Percentiles rank a stretch among this genome's conserved stretches.
These are phyloP conservation scores for Rhodotorula diobovata DNA, from an alignment of 768 basidiomycete genomes.

Conservation along the genomic window DNA sequence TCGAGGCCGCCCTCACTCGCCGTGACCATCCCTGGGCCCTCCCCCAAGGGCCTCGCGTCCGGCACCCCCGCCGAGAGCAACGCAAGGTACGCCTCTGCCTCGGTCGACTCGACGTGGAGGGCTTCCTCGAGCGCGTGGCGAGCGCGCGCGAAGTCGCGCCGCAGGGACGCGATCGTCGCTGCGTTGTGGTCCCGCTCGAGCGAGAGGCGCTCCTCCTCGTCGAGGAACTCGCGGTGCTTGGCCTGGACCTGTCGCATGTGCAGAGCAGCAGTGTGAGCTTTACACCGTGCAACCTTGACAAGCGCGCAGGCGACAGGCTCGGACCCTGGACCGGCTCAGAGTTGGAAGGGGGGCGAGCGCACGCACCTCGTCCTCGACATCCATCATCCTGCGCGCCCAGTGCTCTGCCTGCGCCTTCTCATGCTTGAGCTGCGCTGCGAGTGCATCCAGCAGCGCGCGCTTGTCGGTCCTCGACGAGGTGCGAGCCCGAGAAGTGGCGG, in stretches of 20 bases:
- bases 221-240: constrained; percentile 24
- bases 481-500: neutral
- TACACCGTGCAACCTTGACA: too few species aligned
- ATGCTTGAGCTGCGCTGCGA: constrained; percentile 14
- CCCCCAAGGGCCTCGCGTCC: neutral
- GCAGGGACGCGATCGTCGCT: neutral
- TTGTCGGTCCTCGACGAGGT: constrained; percentile 15
- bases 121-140: constrained; percentile 7
- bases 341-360: neutral
- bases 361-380: constrained; percentile 6
- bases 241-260: constrained; percentile 18
- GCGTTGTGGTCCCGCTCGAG: constrained; percentile 2
- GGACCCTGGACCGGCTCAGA: neutral
- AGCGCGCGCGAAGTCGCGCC: neutral
- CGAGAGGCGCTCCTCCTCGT: constrained; percentile 6
- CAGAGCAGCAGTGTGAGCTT: neutral
- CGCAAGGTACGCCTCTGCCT: constrained; percentile 10
- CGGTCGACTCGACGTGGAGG: constrained; percentile 5
- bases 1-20: neutral
- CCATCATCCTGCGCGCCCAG: constrained; percentile 4
- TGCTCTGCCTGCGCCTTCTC: neutral
- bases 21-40: too few species aligned
- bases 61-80: neutral
- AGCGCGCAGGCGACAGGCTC: too few species aligned
- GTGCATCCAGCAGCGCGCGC: constrained; percentile 8